phyloP scores from a whole-genome alignment of 2,329 filamentous ascomycete species.

The Chaetomium sp. region DNA sequence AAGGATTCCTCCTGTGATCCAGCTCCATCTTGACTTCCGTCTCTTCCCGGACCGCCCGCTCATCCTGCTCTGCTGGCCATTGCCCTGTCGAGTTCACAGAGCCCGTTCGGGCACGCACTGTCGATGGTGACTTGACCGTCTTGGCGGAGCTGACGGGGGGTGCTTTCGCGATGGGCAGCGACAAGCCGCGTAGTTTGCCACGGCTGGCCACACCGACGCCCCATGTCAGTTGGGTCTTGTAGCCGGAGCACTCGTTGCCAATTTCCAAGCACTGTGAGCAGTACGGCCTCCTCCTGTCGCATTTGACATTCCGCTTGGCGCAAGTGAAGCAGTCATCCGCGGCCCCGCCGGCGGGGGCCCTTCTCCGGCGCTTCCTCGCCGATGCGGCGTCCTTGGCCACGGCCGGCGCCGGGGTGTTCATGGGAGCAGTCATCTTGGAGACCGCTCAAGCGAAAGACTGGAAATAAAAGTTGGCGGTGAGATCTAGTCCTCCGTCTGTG shows the following conservation, averaged over 20 bases:
- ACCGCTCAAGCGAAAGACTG: constrained; percentile 1
- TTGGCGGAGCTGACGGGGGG: constrained; percentile 47
- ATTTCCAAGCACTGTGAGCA: constrained; percentile 90
- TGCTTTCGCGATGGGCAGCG: constrained; percentile 61
- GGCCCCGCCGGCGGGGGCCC: constrained; percentile 81
- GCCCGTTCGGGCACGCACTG: constrained; percentile 36
- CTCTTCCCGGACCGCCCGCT: constrained; percentile 28
- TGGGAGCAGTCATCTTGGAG: constrained; percentile 42
- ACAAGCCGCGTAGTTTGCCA: constrained; percentile 86
- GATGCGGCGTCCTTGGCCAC: constrained; percentile 40
- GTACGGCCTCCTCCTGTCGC: constrained; percentile 86
- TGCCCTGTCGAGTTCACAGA: constrained; percentile 35
- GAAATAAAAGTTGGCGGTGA: constrained; percentile 6
- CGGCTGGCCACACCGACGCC: constrained; percentile 91
- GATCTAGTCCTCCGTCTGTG: background rate
- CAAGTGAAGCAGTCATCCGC: constrained; percentile 95
- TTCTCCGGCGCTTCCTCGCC: constrained; percentile 69
- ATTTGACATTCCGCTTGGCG: constrained; percentile 73
- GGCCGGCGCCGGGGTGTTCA: constrained; percentile 34
- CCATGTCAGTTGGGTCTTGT: constrained; percentile 96
- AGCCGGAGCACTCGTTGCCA: constrained; percentile 88
- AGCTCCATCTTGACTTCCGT: constrained; percentile 29
- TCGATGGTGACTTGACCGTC: constrained; percentile 35
- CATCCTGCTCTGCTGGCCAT: constrained; percentile 30
- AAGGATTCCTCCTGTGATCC: constrained; percentile 29